Percentiles rank a stretch among this genome's conserved stretches.
Evolutionary conservation across 768 basidiomycete genomes (phyloP).

Genomic region (Paxillus involutus): DNA sequence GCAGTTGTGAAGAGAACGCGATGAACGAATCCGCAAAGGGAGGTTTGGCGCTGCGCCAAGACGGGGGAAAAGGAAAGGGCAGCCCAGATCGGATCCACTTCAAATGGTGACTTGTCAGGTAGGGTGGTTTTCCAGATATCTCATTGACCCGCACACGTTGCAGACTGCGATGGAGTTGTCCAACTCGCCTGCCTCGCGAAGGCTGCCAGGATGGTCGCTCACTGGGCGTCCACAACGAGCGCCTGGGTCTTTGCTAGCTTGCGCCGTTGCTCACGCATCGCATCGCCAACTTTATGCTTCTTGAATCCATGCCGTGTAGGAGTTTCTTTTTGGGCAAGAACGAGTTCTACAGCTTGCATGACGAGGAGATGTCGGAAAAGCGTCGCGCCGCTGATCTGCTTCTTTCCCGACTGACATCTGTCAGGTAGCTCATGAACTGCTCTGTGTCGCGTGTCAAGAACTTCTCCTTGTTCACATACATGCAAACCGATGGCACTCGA

Average conservation of each 20-base stretch:
- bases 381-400: slow-evolving; percentile 62
- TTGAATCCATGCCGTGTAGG: neutral
- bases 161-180: slow-evolving; percentile 67
- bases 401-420: slow-evolving; percentile 53
- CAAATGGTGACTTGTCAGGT: slow-evolving; percentile 7
- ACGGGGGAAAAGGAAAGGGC: slow-evolving; percentile 68
- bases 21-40: slow-evolving; percentile 70
- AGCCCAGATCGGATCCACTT: slow-evolving; percentile 51
- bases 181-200: slow-evolving; percentile 55
- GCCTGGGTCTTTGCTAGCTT: slow-evolving; percentile 34
- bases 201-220: slow-evolving; percentile 55
- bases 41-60: slow-evolving; percentile 56
- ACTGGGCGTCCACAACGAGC: slow-evolving; percentile 62
- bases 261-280: slow-evolving; percentile 27
- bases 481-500: slow-evolving; percentile 61
- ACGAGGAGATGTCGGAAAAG: slow-evolving; percentile 66
- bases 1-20: slow-evolving; percentile 57
- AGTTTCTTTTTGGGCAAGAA: neutral
- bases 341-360: slow-evolving; percentile 30
- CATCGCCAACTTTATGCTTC: slow-evolving; percentile 15
- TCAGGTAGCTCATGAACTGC: slow-evolving; percentile 59
- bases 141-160: slow-evolving; percentile 79
- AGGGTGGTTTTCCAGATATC: slow-evolving; percentile 17
- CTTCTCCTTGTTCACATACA: slow-evolving; percentile 54
- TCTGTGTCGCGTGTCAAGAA: slow-evolving; percentile 61